Conservation (phyloP, 345 rosid genomes). For the Ceriops decandra region DNA sequence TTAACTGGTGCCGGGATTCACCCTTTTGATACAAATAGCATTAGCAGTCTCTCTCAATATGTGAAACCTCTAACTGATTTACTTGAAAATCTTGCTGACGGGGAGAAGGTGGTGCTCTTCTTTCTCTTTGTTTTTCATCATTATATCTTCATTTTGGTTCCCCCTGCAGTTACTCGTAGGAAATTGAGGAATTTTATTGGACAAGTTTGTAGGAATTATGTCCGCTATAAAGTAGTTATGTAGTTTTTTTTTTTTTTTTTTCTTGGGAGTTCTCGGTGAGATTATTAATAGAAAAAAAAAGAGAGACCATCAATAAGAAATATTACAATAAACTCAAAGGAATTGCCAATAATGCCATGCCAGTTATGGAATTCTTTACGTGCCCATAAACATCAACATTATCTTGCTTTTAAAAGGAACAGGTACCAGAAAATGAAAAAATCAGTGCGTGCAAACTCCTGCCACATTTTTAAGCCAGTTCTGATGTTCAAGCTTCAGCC, state of each 20-base stretch:
- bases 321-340: no score
- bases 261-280: not conserved
- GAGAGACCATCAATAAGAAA: no score
- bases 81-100: conserved; percentile 25
- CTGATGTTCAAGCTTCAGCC: not conserved
- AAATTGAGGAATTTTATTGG: no score
- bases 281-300: not conserved
- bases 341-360: not conserved
- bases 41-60: conserved; percentile 32
- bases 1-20: conserved; percentile 59
- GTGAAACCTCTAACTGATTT: conserved; percentile 34
- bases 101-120: conserved; percentile 36
- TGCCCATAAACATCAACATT: not conserved
- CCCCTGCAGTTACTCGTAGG: not conserved
- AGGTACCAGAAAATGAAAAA: no score
- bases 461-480: not conserved
- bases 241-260: no score
- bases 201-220: no score
- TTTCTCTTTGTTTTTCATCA: not conserved
- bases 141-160: not conserved
- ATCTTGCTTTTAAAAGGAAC: not conserved
- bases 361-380: not conserved
- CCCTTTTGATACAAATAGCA: conserved; percentile 44
- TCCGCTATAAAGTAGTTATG: no score
- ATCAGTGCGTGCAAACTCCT: not conserved